phyloP scores from a whole-genome alignment of 352 stramenopile species.

The Plasmopara halstedii region DNA sequence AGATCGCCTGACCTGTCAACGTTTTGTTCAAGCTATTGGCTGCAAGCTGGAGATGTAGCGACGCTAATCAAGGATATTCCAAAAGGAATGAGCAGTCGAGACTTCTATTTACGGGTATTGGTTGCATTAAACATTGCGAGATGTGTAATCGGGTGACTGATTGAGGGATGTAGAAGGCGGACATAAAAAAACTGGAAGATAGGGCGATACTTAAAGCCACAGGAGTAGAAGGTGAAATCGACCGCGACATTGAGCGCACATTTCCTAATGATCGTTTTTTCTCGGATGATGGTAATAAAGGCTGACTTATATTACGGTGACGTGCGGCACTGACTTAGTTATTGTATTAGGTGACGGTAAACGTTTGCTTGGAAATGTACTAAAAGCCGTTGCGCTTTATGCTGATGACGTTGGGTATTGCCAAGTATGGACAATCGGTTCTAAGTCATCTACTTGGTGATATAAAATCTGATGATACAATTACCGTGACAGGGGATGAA shows the following conservation, averaged over 20 bases:
- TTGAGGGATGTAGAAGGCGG: slow-evolving; percentile 26
- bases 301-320: not conserved
- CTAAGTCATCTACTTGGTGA: too few relatives aligned
- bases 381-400: slow-evolving; percentile 55
- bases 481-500: slow-evolving; percentile 62
- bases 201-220: slow-evolving; percentile 32
- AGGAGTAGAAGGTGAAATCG: slow-evolving; percentile 73
- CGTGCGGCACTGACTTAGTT: not conserved
- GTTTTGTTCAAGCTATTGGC: slow-evolving; percentile 30
- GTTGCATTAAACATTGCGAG: too few relatives aligned
- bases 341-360: slow-evolving; percentile 38
- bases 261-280: slow-evolving; percentile 61
- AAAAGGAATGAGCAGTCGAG: not conserved
- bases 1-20: not conserved
- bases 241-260: slow-evolving; percentile 61
- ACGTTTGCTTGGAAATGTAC: slow-evolving; percentile 55
- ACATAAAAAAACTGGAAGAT: slow-evolving; percentile 28
- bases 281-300: slow-evolving; percentile 17
- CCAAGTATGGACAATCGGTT: slow-evolving; percentile 35
- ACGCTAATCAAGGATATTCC: slow-evolving; percentile 19
- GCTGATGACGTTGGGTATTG: slow-evolving; percentile 64
- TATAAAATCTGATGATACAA: slow-evolving; percentile 1
- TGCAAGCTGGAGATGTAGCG: slow-evolving; percentile 21
- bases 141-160: not conserved
- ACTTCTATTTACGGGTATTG: slow-evolving; percentile 28